A percentile compares a stretch with the other conserved stretches of the same genome.
These are phyloP conservation scores for Chlamydomonas reinhardtii DNA, from an alignment of 163 green algal species.

Conservation along the genomic window DNA sequence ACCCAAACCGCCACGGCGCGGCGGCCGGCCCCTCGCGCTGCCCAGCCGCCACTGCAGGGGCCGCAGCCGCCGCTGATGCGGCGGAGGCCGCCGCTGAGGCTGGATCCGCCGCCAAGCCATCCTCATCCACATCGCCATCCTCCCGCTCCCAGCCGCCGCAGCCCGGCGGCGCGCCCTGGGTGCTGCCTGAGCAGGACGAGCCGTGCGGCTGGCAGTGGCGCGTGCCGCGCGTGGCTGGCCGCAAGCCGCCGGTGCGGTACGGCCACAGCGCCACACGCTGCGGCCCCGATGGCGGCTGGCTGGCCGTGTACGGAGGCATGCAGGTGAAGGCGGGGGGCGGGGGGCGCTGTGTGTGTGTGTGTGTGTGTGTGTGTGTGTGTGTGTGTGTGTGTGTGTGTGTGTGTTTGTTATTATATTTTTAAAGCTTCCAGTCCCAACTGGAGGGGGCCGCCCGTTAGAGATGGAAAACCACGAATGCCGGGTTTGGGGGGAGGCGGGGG, in stretches of 20 bases:
- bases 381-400: too few relatives aligned
- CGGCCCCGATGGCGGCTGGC: constrained; percentile 12
- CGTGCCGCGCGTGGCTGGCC: constrained; percentile 13
- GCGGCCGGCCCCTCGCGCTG: background rate
- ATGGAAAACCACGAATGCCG: too few relatives aligned
- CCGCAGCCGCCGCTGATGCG: background rate
- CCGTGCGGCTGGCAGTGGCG: constrained; percentile 33
- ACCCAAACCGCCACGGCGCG: too few relatives aligned
- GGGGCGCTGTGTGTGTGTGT: too few relatives aligned
- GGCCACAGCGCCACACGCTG: constrained; percentile 52
- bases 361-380: too few relatives aligned
- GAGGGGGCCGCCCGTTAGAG: too few relatives aligned
- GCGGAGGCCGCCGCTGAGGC: background rate
- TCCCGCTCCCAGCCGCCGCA: background rate
- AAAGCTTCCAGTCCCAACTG: too few relatives aligned
- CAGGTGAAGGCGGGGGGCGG: too few relatives aligned
- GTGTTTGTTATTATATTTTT: too few relatives aligned
- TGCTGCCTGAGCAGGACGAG: background rate
- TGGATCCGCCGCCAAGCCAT: background rate
- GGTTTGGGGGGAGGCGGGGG: too few relatives aligned
- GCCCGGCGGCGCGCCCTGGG: constrained; percentile 4
- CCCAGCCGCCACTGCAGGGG: background rate
- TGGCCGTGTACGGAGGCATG: constrained; percentile 55
- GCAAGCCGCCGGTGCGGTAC: constrained; percentile 26
- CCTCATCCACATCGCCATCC: too few relatives aligned